Evolutionary conservation across 2,329 filamentous ascomycete species (phyloP), one percentile per base, ranked within the genome.

Genomic region (Colletotrichum truncatum): DNA sequence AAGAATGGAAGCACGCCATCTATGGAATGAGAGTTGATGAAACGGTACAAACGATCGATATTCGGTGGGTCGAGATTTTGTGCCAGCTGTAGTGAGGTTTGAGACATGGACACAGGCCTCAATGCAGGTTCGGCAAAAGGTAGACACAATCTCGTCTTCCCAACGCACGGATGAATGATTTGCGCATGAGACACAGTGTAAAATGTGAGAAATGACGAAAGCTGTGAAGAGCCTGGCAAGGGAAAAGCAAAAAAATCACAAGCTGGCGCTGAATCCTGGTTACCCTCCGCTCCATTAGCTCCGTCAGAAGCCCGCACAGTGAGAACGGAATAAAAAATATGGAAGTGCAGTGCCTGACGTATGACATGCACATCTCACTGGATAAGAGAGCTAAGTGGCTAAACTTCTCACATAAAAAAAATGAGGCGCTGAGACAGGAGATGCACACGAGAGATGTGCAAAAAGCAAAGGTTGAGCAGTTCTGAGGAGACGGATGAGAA

Each of bases 391-490:
- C 57, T 54, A 28, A 61, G 56, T 49, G 34, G 62, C 39, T 43
- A 59, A 59, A 41, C 12, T 32, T 30, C 48, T 49, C 56, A 54
- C 30, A 34, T 53, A 39, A 32, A 54, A 65, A 49, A 43, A n/a
- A n/a, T n/a, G 62, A 62, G 56, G 62, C 62, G 57, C 56, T 65
- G 62, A 65, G 52, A 65, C 62, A 65, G 62, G 56, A 55, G 62
- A 65, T 62, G 62, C 57, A 65, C 32, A 55, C 43, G 62, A 65
- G 49, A 62, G 62, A 65, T 65, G 57, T 62, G 62, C 57, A 55
- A 65, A 65, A 65, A 65, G 62, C 57, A 65, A 65, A 55, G 6
- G 32, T 55, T 9, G 21, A 49, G 57, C 49, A 49, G 25, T 16
- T 54, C 21, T 51, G 39, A 65, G 41, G 56, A 61, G 62, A 61